Evolutionary conservation across 352 stramenopile species (phyloP).

Genomic region (Phytopythium montanum): DNA sequence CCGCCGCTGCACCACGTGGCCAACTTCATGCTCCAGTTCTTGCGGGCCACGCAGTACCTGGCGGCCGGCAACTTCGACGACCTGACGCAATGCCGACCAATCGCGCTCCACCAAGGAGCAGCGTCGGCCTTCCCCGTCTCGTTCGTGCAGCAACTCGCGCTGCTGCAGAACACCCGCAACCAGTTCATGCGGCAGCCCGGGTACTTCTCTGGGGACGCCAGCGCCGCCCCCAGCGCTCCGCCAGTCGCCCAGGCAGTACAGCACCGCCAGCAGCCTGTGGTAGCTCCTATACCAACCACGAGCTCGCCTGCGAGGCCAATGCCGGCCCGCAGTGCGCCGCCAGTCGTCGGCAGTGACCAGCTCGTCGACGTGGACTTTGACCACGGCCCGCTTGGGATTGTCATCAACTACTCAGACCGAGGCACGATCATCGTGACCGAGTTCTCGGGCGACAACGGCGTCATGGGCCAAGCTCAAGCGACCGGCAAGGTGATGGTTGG

Average conservation of each 20-base stretch:
- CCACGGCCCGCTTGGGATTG: constrained; percentile 64
- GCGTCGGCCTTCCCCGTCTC: constrained; percentile 56
- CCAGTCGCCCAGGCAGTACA: constrained; percentile 6
- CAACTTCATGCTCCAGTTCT: constrained; percentile 78
- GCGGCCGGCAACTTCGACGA: constrained; percentile 57
- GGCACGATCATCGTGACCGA: constrained; percentile 78
- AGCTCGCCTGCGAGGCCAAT: constrained; percentile 12
- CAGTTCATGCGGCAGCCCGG: constrained; percentile 20
- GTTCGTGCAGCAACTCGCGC: constrained; percentile 68
- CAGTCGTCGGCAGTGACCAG: constrained; percentile 14
- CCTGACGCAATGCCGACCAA: constrained; percentile 45
- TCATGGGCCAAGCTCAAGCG: constrained; percentile 68
- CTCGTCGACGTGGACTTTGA: constrained; percentile 68
- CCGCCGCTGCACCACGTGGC: constrained; percentile 63
- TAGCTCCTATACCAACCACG: background rate
- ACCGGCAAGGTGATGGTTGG: constrained; percentile 69
- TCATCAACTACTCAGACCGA: constrained; percentile 79
- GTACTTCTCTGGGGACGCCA: background rate
- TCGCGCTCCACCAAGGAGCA: constrained; percentile 35
- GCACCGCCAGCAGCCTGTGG: background rate
- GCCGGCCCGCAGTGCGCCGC: background rate
- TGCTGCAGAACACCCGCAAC: constrained; percentile 60
- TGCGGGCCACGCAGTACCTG: constrained; percentile 60
- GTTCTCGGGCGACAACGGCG: constrained; percentile 66
- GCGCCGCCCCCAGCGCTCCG: background rate